phyloP scores from a whole-genome alignment of 441 rosid species.

The Geranium incanum region DNA sequence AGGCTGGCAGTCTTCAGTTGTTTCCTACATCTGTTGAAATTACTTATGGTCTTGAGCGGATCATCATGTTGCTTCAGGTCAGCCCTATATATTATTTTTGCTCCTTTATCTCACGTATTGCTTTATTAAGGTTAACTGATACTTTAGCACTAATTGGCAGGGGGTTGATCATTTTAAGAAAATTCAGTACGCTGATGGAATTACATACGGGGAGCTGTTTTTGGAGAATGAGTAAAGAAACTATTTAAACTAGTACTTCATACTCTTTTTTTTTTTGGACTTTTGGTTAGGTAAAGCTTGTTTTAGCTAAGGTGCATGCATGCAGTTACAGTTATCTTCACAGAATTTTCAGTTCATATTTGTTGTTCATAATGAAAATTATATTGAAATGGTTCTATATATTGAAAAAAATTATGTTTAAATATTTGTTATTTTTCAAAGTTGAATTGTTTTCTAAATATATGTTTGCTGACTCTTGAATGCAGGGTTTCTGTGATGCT shows the following conservation, averaged over 20 bases:
- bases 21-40: conserved; percentile 94
- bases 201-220: conserved; percentile 91
- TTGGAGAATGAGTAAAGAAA: conserved; percentile 80
- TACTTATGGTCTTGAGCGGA: conserved; percentile 96
- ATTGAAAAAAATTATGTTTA: too few relatives aligned
- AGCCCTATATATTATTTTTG: conserved; percentile 14
- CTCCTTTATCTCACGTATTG: conserved; percentile 16
- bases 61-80: conserved; percentile 95
- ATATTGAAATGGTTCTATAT: too few relatives aligned
- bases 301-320: neutral
- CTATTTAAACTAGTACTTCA: conserved; percentile 14
- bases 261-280: conserved; percentile 6
- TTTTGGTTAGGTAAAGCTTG: conserved; percentile 2
- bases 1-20: conserved; percentile 95
- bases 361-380: neutral
- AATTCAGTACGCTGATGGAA: conserved; percentile 83
- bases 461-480: too few relatives aligned
- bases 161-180: conserved; percentile 97
- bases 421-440: too few relatives aligned
- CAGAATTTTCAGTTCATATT: neutral
- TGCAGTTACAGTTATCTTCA: neutral
- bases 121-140: conserved; percentile 26
- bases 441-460: too few relatives aligned
- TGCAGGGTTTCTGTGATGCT: too few relatives aligned
- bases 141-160: conserved; percentile 32